Evolutionary conservation across 139 green algal species (phyloP), one percentile per base, ranked within the genome.

Genomic region (Zygnema cylindricum): DNA sequence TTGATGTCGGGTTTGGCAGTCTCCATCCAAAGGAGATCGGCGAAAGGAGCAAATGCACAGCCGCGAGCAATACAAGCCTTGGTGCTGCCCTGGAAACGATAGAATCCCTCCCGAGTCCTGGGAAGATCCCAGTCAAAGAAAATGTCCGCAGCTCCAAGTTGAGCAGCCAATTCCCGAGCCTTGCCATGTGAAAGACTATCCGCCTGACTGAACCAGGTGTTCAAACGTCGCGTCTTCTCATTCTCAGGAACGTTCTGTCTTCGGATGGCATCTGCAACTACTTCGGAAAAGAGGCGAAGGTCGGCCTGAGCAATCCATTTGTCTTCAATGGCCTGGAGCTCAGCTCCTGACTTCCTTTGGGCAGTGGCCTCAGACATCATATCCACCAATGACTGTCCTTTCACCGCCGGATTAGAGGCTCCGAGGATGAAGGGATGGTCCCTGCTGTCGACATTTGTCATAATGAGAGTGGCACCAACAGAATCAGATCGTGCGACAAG

Each of bases 21-120:
- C 94, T 98, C 96, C 86, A 96, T 96, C 96, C 96, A 98, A 40
- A 98, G 87, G 69, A 98, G 89, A 93, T 98, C 96, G 55, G 94
- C 94, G 69, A 96, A 96, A 1, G 96, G 96, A 1, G 96, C 96
- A 77, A 98, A 98, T 1, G 96, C 94, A 69, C 96, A 92, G 63
- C 93, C 95, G 77, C 96, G 95, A 0, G 94, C 95, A 86, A 98
- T 97, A 86, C 40, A 69, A 79, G 92, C 93, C 93, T 97, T 94
- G 38, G 96, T 95, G 88, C 96, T 94, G 75, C 93, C 94, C 30
- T 92, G 87, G 85, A 96, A 92, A 43, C 86, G 43, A 94, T 92
- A 96, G 93, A 96, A 98, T 86, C 96, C 96, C 92, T 98, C 96
- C 33, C 90, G 69, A 21, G 96, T 98, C 82, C 96, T 94, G 86